Base-by-base conservation (phyloP, 164 flowering plant genomes). In the Sedum album region DNA sequence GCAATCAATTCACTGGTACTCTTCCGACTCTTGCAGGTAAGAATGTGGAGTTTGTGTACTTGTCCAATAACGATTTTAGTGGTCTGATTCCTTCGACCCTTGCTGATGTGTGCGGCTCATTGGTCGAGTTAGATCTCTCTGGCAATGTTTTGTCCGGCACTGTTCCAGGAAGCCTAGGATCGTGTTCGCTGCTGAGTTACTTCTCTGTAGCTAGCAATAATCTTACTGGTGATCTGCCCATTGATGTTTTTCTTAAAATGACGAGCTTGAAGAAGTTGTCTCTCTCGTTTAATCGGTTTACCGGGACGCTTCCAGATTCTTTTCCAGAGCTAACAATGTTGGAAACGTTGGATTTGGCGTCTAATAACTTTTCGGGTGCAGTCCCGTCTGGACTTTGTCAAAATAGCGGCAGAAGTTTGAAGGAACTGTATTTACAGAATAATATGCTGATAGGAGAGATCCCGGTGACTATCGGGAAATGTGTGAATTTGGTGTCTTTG, bases 271-370 rank as follows among this genome's bases (percentile, higher is more conserved):
- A 78, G 85, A 69, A 73, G 39, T 68, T 94, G 36, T 67, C 38
- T 20, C 36, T 92, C 49, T 77, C 90, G 28, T 82, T 68, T 73
- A 94, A 94, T 74, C 51, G 75, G 31, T 87, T 91, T 48, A 21
- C 39, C 11, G 96, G 96, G 10, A n/a, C 13, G 14, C 67, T 94
- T 69, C 85, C 92, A 20, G 84, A 82, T 53, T 77, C 87, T 7
- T 42, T 88, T 31, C 84, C 88, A 4, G 74, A 68, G 38, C 71
- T 90, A 30, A 62, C 80, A 13, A 69, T 55, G 39, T 83, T 94
- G 85, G 91, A 88, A 79, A 36, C 73, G 6, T 80, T 94, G 69
- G 99, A 92, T 79, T 83, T 90, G 76, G 88, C 96, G 69, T 85
- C 96, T 6, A 94, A 94, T 69, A 79, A 70, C 33, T n/a, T 94